These are phyloP conservation scores for Lactifluus piperatus DNA, from an alignment of 768 basidiomycete genomes.

Conservation along the genomic window DNA sequence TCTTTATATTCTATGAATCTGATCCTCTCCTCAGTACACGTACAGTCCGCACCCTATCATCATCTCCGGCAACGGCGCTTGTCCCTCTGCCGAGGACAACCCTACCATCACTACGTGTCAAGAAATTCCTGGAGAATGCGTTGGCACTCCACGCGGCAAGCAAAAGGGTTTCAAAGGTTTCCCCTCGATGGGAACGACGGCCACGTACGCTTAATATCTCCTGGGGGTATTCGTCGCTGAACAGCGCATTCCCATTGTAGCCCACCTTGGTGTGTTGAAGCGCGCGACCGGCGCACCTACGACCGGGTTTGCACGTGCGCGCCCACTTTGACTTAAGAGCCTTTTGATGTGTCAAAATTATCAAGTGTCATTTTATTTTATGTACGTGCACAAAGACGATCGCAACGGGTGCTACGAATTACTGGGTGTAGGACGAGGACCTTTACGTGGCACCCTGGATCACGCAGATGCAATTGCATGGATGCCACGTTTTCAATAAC, in stretches of 20 bases:
- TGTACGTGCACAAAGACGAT: neutral
- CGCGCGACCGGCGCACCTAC: conserved; percentile 10
- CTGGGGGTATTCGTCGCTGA: neutral
- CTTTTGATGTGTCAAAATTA: neutral
- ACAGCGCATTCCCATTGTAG: neutral
- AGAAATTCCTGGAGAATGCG: conserved; percentile 10
- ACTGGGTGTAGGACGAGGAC: neutral
- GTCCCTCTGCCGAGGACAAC: neutral
- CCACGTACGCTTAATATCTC: conserved; percentile 11
- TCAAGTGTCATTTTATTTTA: neutral
- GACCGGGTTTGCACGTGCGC: conserved; percentile 9
- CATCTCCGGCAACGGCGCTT: conserved; percentile 2
- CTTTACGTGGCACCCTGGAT: neutral
- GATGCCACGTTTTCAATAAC: neutral
- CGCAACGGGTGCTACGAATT: neutral
- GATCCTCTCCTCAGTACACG: conserved; percentile 9
- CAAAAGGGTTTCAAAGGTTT: neutral
- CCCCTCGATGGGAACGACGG: conserved; percentile 17
- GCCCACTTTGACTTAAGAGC: neutral
- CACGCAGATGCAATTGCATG: neutral
- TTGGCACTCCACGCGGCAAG: neutral
- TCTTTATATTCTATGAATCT: conserved; percentile 4
- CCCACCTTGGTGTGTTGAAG: conserved; percentile 16
- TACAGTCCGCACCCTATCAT: conserved; percentile 14
- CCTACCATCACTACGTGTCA: conserved; percentile 5